Evolutionary conservation across 2,329 filamentous ascomycete genomes (phyloP), one percentile per base, ranked within the genome.

Genomic region (Neonectria neomacrospora): DNA sequence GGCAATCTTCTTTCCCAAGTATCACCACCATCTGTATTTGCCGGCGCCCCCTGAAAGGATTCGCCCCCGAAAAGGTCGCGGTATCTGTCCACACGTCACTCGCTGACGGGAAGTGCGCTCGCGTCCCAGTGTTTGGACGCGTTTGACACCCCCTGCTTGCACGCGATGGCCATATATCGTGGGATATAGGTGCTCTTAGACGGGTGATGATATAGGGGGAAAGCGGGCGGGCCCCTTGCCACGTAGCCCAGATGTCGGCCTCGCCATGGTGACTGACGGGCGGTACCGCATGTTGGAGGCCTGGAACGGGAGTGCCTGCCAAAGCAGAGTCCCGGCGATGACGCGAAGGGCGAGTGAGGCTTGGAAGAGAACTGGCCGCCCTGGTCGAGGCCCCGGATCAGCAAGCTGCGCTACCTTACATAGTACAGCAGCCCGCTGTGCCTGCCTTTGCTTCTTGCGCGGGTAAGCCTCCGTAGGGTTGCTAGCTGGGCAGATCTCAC

Each of bases 161-260:
- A 58, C 59, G 59, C 54, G 54, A 52, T 57, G 48, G 34, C 41
- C 41, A 62, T 62, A 57, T 48, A 5, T 44, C 34, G 37, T 62
- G 54, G 54, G 42, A 22, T 62, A 62, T 62, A 62, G 54, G 59
- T 48, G 48, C 34, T 39, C 45, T 45, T 54, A 52, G 39, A 56
- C 51, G 14, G 45, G 53, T 42, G 54, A 62, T 48, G 48, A 62
- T 62, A 62, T 62, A 62, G 58, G 58, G 47, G 47, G 48, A 28
- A 32, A 39, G 30, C 20, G n/a, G 26, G 32, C 16, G 23, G 51
- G 30, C 48, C 59, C 59, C 59, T 47, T 62, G 59, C 59, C 59
- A 62, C 59, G 59, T 62, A 45, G 59, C 56, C 52, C 50, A 37
- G 42, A 26, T 34, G 34, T 32, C 23, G 52, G 45, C 30, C 34